A percentile compares a stretch with the other conserved stretches of the same genome.
These are phyloP conservation scores for Taiozyma onychis DNA, from an alignment of 1,139 yeast genomes.

Conservation along the genomic window DNA sequence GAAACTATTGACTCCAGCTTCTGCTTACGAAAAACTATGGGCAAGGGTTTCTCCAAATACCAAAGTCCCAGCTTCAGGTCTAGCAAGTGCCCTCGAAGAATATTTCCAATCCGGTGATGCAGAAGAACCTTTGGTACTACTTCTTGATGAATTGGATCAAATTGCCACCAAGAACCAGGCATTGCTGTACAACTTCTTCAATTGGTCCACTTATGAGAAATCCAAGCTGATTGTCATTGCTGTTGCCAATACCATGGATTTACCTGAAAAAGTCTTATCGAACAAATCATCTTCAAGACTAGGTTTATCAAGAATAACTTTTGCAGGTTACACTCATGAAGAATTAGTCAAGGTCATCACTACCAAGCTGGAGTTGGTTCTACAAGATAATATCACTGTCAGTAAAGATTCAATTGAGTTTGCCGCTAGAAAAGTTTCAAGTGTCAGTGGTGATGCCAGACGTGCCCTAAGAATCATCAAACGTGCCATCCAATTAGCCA, in stretches of 20 bases:
- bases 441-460: constrained; percentile 97
- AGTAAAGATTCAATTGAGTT: constrained; percentile 79
- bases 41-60: constrained; percentile 56
- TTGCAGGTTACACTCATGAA: constrained; percentile 79
- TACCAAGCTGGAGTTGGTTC: constrained; percentile 57
- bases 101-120: constrained; percentile 37
- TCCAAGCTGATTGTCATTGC: constrained; percentile 87
- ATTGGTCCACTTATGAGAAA: constrained; percentile 86
- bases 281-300: constrained; percentile 89
- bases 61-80: constrained; percentile 56
- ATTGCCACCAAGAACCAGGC: constrained; percentile 79
- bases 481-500: constrained; percentile 84
- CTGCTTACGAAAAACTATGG: constrained; percentile 86
- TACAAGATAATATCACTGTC: constrained; percentile 35
- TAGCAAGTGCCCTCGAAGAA: constrained; percentile 51
- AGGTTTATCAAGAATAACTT: constrained; percentile 82
- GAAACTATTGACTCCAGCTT: constrained; percentile 74
- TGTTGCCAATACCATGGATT: constrained; percentile 95
- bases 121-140: constrained; percentile 53
- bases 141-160: constrained; percentile 92
- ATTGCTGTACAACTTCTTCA: constrained; percentile 92
- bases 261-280: constrained; percentile 83
- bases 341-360: constrained; percentile 74
- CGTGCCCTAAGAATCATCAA: constrained; percentile 86
- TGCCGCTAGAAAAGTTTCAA: constrained; percentile 91